Evolutionary conservation across 352 stramenopile species (phyloP).

Genomic region (Globisporangium uncinulatum): DNA sequence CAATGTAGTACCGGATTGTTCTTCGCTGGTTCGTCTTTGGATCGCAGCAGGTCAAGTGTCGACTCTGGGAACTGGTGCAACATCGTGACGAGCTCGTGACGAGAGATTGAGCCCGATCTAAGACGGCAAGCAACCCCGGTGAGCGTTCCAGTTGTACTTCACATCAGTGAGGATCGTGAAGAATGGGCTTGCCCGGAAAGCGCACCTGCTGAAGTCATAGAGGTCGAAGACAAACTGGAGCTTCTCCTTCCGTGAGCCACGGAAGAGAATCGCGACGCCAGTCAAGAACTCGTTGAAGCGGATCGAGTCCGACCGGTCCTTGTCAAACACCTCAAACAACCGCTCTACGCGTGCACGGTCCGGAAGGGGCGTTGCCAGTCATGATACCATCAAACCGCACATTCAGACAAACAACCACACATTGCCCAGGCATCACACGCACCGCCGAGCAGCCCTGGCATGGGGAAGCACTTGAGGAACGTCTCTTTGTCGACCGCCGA

Average conservation of each 20-base stretch:
- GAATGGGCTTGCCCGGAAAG: too few species aligned
- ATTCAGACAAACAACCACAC: background rate
- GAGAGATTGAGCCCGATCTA: constrained; percentile 82
- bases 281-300: constrained; percentile 91
- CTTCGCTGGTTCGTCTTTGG: constrained; percentile 26
- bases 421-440: background rate
- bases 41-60: constrained; percentile 52
- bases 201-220: constrained; percentile 86
- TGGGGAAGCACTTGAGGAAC: constrained; percentile 92
- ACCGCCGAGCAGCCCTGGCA: constrained; percentile 87
- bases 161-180: too few species aligned
- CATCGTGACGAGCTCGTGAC: constrained; percentile 80
- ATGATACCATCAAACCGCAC: too few species aligned
- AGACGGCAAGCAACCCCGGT: too few species aligned
- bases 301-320: constrained; percentile 82
- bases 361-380: background rate
- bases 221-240: constrained; percentile 93
- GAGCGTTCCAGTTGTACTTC: too few species aligned
- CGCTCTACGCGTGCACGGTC: constrained; percentile 38
- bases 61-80: constrained; percentile 81
- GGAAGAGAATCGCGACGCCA: constrained; percentile 80
- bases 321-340: constrained; percentile 91
- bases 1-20: constrained; percentile 13
- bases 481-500: constrained; percentile 88
- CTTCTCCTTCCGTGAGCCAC: constrained; percentile 86